These are phyloP conservation scores for Diversispora epigaea DNA, from an alignment of 192 early-diverging fungal species.

Conservation along the genomic window DNA sequence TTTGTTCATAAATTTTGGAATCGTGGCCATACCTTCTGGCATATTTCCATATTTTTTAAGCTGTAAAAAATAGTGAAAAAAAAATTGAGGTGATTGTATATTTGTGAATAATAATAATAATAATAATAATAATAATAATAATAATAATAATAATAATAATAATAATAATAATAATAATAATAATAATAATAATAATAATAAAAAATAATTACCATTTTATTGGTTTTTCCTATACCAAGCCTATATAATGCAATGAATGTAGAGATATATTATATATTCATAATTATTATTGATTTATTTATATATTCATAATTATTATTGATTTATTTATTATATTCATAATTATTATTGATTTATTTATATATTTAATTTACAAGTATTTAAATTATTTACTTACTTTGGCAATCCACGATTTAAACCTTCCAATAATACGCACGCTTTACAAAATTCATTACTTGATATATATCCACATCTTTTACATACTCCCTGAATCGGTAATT, in stretches of 20 bases:
- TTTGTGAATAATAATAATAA: background rate
- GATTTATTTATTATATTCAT: background rate
- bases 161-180: too few species aligned
- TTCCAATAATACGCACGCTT: slow-evolving; percentile 92
- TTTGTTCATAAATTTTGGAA: background rate
- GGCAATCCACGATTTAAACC: slow-evolving; percentile 89
- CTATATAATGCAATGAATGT: background rate
- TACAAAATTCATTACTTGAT: slow-evolving; percentile 86
- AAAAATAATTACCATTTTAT: slow-evolving; percentile 17
- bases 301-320: background rate
- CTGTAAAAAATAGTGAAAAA: background rate
- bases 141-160: too few species aligned
- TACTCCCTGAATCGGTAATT: slow-evolving; percentile 59
- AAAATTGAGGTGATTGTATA: background rate
- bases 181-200: too few species aligned
- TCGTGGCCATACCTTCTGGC: slow-evolving; percentile 1
- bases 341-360: background rate
- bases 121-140: background rate
- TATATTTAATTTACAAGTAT: background rate
- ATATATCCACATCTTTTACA: slow-evolving; percentile 96
- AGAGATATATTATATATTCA: background rate
- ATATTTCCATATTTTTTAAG: slow-evolving; percentile 27
- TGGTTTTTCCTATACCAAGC: slow-evolving; percentile 30
- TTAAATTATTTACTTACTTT: slow-evolving; percentile 38
- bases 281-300: background rate